Evolutionary conservation across 129 eudicot species (phyloP).

Genomic region (Rutidosis leptorrhynchoides): DNA sequence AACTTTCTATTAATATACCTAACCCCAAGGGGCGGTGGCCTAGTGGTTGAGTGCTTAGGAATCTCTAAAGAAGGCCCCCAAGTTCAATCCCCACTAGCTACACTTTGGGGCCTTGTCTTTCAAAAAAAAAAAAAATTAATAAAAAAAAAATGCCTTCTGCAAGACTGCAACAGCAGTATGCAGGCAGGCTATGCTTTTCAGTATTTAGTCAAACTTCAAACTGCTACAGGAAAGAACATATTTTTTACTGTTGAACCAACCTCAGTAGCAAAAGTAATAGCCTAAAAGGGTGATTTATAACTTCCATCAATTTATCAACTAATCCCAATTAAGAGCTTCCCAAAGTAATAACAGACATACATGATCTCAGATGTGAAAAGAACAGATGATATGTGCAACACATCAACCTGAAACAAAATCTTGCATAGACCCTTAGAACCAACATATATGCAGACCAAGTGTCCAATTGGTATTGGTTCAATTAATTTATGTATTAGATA

Average conservation of each 20-base stretch:
- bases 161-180: too few species aligned
- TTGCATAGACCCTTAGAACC: background rate
- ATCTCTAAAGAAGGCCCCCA: too few species aligned
- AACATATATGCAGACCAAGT: background rate
- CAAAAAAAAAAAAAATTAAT: too few species aligned
- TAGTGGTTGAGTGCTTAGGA: too few species aligned
- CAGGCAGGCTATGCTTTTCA: background rate
- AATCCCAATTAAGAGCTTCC: background rate
- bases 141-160: background rate
- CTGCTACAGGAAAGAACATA: background rate
- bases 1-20: slow-evolving; percentile 13
- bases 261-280: background rate
- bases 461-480: background rate
- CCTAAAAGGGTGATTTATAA: background rate
- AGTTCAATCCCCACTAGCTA: too few species aligned
- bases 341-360: background rate
- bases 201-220: background rate
- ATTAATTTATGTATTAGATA: background rate
- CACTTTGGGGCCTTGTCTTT: too few species aligned
- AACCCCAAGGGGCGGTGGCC: too few species aligned
- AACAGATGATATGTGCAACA: background rate
- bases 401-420: background rate
- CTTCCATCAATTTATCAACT: background rate
- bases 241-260: background rate
- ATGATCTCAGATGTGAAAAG: background rate